A percentile compares a stretch with the other conserved stretches of the same genome.
Conservation (phyloP, 208 protist genomes). For the Strigomonas culicis region DNA sequence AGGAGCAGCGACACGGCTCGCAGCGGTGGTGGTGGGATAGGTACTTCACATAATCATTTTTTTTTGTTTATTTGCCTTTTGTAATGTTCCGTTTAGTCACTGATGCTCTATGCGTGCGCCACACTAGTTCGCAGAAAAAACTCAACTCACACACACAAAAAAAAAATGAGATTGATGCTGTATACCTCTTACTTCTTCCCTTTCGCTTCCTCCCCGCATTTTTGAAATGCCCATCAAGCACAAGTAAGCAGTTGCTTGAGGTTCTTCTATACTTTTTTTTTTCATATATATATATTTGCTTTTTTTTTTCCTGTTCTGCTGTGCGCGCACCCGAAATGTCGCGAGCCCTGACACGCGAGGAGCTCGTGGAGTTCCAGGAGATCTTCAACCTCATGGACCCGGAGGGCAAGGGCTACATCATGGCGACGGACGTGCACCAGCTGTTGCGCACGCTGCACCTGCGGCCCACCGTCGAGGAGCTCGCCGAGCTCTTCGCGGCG, state of each 20-base stretch:
- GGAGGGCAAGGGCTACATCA: slow-evolving; percentile 70
- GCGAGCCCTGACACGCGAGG: slow-evolving; percentile 19
- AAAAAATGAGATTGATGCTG: too few relatives aligned
- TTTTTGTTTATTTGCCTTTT: slow-evolving; percentile 18
- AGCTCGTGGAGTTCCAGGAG: slow-evolving; percentile 88
- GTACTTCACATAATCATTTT: too few relatives aligned
- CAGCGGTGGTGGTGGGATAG: too few relatives aligned
- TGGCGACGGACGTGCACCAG: slow-evolving; percentile 66
- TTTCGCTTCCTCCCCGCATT: too few relatives aligned
- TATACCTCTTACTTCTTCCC: too few relatives aligned
- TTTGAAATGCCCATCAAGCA: neutral
- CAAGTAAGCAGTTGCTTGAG: too few relatives aligned
- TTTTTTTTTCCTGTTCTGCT: neutral
- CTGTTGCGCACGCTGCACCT: slow-evolving; percentile 87
- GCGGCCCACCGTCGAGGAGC: slow-evolving; percentile 82
- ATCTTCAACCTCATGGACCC: slow-evolving; percentile 92
- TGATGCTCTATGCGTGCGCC: neutral
- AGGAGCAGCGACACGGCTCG: neutral
- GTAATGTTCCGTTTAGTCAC: slow-evolving; percentile 8
- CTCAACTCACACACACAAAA: neutral
- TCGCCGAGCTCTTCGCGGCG: slow-evolving; percentile 77
- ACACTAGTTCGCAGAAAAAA: neutral
- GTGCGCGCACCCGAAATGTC: neutral
- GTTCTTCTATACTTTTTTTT: too few relatives aligned
- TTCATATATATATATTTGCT: neutral